Base-by-base conservation (phyloP, 2,329 filamentous ascomycete species). In the Fusarium mundagurra region DNA sequence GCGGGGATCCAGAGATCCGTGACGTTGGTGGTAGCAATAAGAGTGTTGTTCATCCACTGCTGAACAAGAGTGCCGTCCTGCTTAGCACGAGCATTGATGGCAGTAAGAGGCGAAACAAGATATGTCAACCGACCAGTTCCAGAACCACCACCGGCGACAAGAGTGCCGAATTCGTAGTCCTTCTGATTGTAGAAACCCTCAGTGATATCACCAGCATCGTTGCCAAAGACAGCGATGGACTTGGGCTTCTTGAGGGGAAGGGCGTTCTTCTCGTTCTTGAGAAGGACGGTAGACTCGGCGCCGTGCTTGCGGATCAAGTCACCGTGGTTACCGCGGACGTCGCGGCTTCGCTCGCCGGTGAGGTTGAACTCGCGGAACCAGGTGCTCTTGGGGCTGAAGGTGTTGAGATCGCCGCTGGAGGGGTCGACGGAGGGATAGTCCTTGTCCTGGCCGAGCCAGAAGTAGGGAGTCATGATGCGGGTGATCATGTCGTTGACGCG, bases 201-300 rank as follows among this genome's bases (percentile, higher is more conserved):
- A 61, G 92, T 89, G 31, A 88, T 86, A 78, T 78, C 85, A 82
- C 11, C 84, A 24, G 85, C 85, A 20, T 85, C 85, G 74, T 88
- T 86, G 72, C 90, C 77, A 85, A 90, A 82, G 84, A 88, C 74
- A 80, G 87, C 84, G 87, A 91, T 81, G 83, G 85, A 81, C 86
- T 91, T 81, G 90, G 86, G 86, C 7, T 82, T 82, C 77, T 87
- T 87, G 43, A 90, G 84, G 1, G 92, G 92, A 12, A 94, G 85
- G 3, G 86, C 86, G 41, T 86, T 87, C 70, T 86, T 86, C 36
- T 84, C 84, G 82, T 95, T 95, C 86, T 95, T 96, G 69, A 96
- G 85, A 5, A 96, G 86, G 22, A 94, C 89, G 18, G 89, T 92
- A 27, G 92, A 92, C 65, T 81, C 82, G 20, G 82, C 80, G 22